A percentile compares a stretch with the other conserved stretches of the same genome.
phyloP scores from a whole-genome alignment of 2,329 filamentous ascomycete genomes.

The Hysterium pulicare region DNA sequence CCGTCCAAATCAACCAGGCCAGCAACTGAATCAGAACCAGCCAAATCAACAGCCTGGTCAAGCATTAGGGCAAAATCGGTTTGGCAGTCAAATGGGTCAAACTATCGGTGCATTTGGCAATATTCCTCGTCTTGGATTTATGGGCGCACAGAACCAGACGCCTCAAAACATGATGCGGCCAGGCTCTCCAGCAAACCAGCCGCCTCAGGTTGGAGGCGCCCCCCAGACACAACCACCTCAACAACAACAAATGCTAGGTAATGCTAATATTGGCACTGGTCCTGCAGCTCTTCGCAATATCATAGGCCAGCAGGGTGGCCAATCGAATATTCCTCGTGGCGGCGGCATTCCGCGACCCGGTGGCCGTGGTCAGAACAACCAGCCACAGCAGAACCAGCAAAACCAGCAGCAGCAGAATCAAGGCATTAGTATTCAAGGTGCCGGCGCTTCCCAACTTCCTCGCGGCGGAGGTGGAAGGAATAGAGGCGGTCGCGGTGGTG shows the following conservation, averaged over 20 bases:
- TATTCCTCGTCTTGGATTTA: constrained; percentile 25
- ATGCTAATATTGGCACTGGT: constrained; percentile 23
- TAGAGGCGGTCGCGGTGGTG: constrained; percentile 20
- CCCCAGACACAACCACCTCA: constrained; percentile 9
- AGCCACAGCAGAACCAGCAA: constrained; percentile 12
- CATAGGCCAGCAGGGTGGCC: constrained; percentile 17
- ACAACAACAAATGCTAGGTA: constrained; percentile 16
- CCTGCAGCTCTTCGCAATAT: constrained; percentile 26
- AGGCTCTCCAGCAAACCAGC: constrained; percentile 21
- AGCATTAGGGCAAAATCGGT: constrained; percentile 11
- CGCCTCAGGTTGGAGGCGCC: not conserved
- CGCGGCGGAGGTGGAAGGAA: constrained; percentile 21
- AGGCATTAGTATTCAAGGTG: constrained; percentile 11
- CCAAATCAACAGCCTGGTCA: constrained; percentile 12
- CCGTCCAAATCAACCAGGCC: constrained; percentile 1
- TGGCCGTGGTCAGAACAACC: constrained; percentile 21
- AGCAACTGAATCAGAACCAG: constrained; percentile 9
- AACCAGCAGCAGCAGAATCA: constrained; percentile 9
- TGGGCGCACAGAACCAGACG: constrained; percentile 5
- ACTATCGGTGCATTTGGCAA: constrained; percentile 9
- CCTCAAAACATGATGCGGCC: constrained; percentile 9
- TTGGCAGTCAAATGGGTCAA: constrained; percentile 14
- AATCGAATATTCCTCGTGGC: constrained; percentile 29
- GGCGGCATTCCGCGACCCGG: constrained; percentile 30
- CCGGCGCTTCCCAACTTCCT: constrained; percentile 19